phyloP scores from a whole-genome alignment of 305 asterid genomes.

The Ajuga reptans region DNA sequence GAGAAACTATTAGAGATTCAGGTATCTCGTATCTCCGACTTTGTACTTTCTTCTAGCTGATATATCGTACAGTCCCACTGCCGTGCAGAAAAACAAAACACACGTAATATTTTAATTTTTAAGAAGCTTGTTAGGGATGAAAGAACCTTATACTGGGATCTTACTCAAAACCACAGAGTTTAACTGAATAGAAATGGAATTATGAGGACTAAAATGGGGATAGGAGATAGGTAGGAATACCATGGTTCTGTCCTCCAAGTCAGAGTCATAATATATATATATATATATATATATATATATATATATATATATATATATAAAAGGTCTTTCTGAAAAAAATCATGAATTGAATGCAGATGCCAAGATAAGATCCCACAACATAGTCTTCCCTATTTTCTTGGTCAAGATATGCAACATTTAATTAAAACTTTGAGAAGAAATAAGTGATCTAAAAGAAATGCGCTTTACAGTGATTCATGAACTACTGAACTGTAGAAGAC shows the following conservation, averaged over 20 bases:
- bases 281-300: background rate
- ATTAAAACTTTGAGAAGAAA: constrained; percentile 5
- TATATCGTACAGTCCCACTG: background rate
- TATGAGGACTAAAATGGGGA: background rate
- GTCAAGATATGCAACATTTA: background rate
- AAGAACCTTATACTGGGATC: background rate
- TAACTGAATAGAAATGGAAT: background rate
- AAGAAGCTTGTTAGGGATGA: background rate
- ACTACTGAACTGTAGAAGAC: background rate
- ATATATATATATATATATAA: background rate
- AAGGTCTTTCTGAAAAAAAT: background rate
- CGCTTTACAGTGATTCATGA: background rate
- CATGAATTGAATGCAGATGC: background rate
- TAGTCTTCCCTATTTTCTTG: background rate
- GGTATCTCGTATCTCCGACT: constrained; percentile 3
- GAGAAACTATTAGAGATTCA: constrained; percentile 2
- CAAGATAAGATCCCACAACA: background rate
- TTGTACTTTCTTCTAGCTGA: constrained; percentile 7
- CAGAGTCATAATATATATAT: background rate
- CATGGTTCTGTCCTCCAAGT: constrained; percentile 6
- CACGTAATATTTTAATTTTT: background rate
- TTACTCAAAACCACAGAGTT: background rate
- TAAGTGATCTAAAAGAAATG: background rate
- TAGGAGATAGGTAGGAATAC: background rate
- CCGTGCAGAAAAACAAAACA: background rate